Evolutionary conservation across 805 yeast genomes (phyloP), one percentile per base, ranked within the genome.

Genomic region (Zygoascus tannicola): DNA sequence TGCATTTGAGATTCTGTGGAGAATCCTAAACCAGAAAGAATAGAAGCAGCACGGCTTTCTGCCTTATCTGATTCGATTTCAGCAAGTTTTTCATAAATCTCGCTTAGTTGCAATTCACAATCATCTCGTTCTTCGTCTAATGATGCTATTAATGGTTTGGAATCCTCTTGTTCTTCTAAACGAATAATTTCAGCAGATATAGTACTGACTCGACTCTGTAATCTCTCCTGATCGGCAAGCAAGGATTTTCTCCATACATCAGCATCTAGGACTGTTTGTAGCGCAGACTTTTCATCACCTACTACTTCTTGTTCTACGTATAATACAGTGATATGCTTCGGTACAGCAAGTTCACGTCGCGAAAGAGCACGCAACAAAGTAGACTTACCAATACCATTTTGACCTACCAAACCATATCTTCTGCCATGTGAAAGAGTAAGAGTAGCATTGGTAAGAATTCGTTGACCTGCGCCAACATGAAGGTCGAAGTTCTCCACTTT

Each of bases 341-440:
- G 97, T 54, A 92, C 82, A 46, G 86, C 79, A 55, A 92, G 71
- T 60, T 92, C 98, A 75, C 99, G 81, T 63, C 94, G 77, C 1
- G 97, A 81, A 43, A 92, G 69, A 0, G 99, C 99, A 53, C 85
- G 75, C 60, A 92, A 70, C 43, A 92, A 68, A 0, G 98, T 92
- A 36, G 97, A 88, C 64, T 92, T 92, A 80, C 99, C 99, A 54
- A 92, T 88, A 90, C 99, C 99, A 69, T 92, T 92, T 62, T 88
- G 94, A 65, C 99, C 99, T 36, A 92, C 96, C 43, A 92, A 68
- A 77, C 98, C 99, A 56, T 92, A 92, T 62, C 97, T 78, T 63
- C 84, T 86, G 44, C 98, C 98, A 61, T 81, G 81, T 22, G 95
- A 80, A 51, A 92, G 73, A 1, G 95, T 80, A 52, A 92, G 75